Base-by-base conservation (phyloP, 1,284 basidiomycete genomes). In the Irpex lacteus region DNA sequence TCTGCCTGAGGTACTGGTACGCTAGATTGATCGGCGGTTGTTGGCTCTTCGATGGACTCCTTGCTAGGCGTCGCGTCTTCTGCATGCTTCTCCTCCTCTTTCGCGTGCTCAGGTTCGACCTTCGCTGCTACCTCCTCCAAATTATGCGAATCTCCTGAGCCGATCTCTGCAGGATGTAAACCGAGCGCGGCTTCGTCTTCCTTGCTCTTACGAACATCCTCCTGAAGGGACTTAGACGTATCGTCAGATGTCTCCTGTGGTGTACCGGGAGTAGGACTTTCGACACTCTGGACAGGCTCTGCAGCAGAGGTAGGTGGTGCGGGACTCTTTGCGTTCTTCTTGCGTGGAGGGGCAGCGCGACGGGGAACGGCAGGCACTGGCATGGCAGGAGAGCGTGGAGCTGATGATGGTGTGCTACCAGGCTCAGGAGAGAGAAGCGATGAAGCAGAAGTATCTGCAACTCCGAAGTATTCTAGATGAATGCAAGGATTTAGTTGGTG, bases 281-380 rank as follows among this genome's bases (percentile, higher is more conserved):
- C 68, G 18, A 21, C 19, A 11, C 11, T 8, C 54, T 13, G 54
- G 1, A 26, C 26, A 4, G 54, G 21, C 3, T 56, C 54, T n/a
- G 49, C 15, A n/a, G 66, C 62, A 32, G 66, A 66, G 67, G 37
- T 69, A 0, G 69, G 61, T n/a, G 78, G 75, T 8, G 74, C 70
- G 4, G 75, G 71, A 1, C 73, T 71, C 65, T 87, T 89, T 47
- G 77, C 76, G 2, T 79, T 67, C 69, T 88, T 88, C 76, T 83
- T 88, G 59, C 90, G 81, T 3, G 91, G 90, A 54, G 89, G 90
- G 3, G 78, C 88, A 15, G 87, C 81, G 4, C 91, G 82, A 55
- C 86, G 84, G 49, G 90, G 91, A 8, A 74, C 87, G n/a, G 82
- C 80, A 13, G 90, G 89, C 3, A 90, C 77, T n/a, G 90, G 91